Evolutionary conservation across 2,329 filamentous ascomycete species (phyloP).

Genomic region (Gyromitra esculenta): DNA sequence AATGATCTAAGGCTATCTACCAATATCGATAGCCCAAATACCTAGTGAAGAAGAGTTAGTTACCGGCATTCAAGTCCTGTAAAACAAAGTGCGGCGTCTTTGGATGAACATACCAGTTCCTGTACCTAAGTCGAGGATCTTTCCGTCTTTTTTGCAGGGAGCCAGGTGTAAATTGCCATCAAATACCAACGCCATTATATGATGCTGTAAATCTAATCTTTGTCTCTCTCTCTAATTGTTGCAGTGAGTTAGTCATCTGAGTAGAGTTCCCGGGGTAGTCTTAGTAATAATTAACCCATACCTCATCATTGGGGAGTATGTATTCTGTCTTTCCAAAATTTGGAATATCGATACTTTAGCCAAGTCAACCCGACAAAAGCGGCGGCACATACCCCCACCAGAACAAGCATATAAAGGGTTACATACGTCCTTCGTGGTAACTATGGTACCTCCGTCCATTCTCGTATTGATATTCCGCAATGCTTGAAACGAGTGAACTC

Average conservation of each 20-base stretch:
- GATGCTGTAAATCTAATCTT: conserved; percentile 59
- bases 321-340: conserved; percentile 34
- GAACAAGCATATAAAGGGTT: neutral
- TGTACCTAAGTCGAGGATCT: conserved; percentile 65
- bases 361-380: neutral
- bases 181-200: conserved; percentile 64
- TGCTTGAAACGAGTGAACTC: conserved; percentile 20
- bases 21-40: conserved; percentile 37
- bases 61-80: neutral
- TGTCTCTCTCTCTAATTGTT: conserved; percentile 16
- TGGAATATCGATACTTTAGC: neutral
- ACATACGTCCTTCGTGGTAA: conserved; percentile 59
- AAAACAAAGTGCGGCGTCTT: neutral
- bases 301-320: conserved; percentile 41
- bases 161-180: conserved; percentile 63
- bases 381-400: neutral
- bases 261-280: neutral
- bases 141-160: conserved; percentile 60
- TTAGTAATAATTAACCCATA: neutral
- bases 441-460: conserved; percentile 64
- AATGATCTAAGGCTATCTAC: conserved; percentile 10
- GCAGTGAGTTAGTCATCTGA: neutral
- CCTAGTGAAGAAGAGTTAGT: neutral
- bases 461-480: conserved; percentile 51
- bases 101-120: conserved; percentile 67